Base-by-base conservation (phyloP, 2,329 filamentous ascomycete species). In the Colletotrichum sp. region DNA sequence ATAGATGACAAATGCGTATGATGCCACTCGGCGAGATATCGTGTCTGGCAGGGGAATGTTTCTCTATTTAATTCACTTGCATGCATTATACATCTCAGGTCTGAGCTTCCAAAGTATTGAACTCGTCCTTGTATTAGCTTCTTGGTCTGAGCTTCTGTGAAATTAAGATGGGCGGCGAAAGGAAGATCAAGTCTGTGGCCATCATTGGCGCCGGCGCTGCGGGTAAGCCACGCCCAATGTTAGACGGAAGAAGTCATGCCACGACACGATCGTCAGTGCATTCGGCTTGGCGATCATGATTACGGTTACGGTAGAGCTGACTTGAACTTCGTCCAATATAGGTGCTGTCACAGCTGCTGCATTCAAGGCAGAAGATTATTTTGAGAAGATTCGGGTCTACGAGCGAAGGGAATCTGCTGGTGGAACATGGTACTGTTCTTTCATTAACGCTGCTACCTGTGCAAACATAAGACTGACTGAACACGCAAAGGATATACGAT, bases 401-500 rank as follows among this genome's bases (percentile, higher is more conserved):
- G 85, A 89, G 70, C 78, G 85, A 12, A 80, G 87, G 18, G 86
- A 86, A 65, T 82, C 83, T 0, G 77, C 87, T 0, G 87, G 87
- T 1, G 87, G 87, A 18, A 88, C 86, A 78, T 89, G 87, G 87
- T 88, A 77, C 66, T 9, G 74, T 56, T 10, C 27, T 61, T 7
- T 16, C 9, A 30, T 13, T 16, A 3, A 6, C 15, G 13, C 9
- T 64, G n/a, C 0, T 27, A 13, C 6, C 36, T 9, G 6, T 16
- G 22, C 3, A 13, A 12, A 22, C 22, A 22, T 22, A 22, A 13
- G 6, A 13, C 25, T 10, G 1, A 32, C 36, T 72, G 15, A 78
- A 28, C 25, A 4, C 1, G 2, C 13, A 2, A 13, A 90, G 89
- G 89, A 90, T 90, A 68, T 89, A 89, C 74, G 89, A 91, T 77